These are phyloP conservation scores for Aspergillus persii DNA, from an alignment of 2,329 filamentous ascomycete genomes.

Conservation along the genomic window DNA sequence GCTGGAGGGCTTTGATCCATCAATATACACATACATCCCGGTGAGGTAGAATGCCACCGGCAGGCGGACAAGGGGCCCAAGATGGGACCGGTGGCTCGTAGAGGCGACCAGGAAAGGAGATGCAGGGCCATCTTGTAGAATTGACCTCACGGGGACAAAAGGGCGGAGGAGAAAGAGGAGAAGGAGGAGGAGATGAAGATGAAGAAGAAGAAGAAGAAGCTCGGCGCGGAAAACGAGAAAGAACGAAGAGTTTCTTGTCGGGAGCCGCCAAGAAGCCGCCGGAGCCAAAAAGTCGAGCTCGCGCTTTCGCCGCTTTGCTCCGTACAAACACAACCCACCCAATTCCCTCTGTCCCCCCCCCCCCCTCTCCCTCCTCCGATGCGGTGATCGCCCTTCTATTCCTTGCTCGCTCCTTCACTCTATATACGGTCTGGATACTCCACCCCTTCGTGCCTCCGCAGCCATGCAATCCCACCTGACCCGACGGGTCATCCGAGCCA, in stretches of 20 bases:
- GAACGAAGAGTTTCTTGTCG: neutral
- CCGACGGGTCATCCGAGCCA: slow-evolving; percentile 44
- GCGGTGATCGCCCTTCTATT: neutral
- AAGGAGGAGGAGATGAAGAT: neutral
- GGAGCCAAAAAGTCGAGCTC: neutral
- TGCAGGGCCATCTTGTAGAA: slow-evolving; percentile 26
- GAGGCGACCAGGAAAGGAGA: slow-evolving; percentile 26
- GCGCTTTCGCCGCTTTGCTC: neutral
- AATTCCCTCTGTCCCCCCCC: too few relatives aligned
- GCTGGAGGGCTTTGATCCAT: too few relatives aligned
- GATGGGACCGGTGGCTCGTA: slow-evolving; percentile 25
- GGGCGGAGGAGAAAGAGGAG: neutral
- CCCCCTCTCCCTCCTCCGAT: too few relatives aligned
- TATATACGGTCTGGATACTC: neutral
- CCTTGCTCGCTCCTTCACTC: neutral
- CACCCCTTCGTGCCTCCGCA: neutral
- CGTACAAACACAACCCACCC: neutral
- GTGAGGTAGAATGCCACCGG: slow-evolving; percentile 34
- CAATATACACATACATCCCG: too few relatives aligned
- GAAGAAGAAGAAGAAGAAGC: neutral
- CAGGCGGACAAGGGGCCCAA: slow-evolving; percentile 22
- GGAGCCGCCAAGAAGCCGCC: neutral
- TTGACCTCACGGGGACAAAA: neutral
- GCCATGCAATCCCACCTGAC: slow-evolving; percentile 47
- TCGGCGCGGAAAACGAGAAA: too few relatives aligned